Percentiles rank a stretch among this genome's conserved stretches.
These are phyloP conservation scores for Orbilia oligospora DNA, from an alignment of 2,329 filamentous ascomycete species.

Conservation along the genomic window DNA sequence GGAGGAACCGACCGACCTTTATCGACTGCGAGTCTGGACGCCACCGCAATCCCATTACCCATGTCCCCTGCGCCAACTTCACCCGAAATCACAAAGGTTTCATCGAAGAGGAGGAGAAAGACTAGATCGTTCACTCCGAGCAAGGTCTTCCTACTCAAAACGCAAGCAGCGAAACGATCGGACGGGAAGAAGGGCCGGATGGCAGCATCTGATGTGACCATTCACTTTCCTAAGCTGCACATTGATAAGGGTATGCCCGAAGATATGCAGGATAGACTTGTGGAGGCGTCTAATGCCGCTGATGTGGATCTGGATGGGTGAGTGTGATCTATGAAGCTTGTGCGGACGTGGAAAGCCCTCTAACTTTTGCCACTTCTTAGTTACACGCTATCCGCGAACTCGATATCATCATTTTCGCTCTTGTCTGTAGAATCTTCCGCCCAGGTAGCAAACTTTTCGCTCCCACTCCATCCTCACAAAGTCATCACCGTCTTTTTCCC, in stretches of 20 bases:
- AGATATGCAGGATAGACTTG: constrained; percentile 58
- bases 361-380: constrained; percentile 10
- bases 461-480: constrained; percentile 58
- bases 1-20: constrained; percentile 30
- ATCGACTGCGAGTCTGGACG: constrained; percentile 39
- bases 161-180: constrained; percentile 39
- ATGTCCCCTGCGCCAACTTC: constrained; percentile 38
- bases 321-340: not conserved
- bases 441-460: constrained; percentile 49
- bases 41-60: constrained; percentile 38
- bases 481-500: constrained; percentile 59
- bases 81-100: constrained; percentile 55
- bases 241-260: constrained; percentile 56
- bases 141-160: constrained; percentile 56
- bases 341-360: not conserved
- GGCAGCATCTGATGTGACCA: constrained; percentile 53
- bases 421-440: constrained; percentile 46
- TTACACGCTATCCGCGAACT: constrained; percentile 51
- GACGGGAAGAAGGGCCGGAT: constrained; percentile 56
- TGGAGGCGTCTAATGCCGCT: constrained; percentile 51
- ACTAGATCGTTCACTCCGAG: constrained; percentile 50
- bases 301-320: constrained; percentile 58
- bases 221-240: constrained; percentile 56
- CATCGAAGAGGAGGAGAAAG: constrained; percentile 45
- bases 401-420: constrained; percentile 56